Base-by-base conservation (phyloP, 768 basidiomycete species). In the Aureoboletus auriporus region DNA sequence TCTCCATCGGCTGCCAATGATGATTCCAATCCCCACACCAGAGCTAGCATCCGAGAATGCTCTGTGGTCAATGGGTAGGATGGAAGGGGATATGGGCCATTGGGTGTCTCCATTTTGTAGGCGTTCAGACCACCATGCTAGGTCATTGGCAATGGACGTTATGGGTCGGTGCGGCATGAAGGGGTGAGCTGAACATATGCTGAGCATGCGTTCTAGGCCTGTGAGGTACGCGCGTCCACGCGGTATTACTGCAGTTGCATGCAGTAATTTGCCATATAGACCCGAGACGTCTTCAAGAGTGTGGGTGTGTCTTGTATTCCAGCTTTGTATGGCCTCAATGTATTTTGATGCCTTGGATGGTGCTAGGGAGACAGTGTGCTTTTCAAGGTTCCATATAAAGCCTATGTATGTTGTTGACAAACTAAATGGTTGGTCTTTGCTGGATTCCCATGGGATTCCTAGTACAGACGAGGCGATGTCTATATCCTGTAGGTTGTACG, bases 221-320 rank as follows among this genome's bases (percentile, higher is more conserved):
- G 69, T 75, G 44, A 78, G 66, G 20, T 23, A 23, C 1, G 76
- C 70, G 0, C 69, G 59, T 8, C 63, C 67, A n/a, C 1, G 30
- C 2, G 62, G 63, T 6, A 71, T 27, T 0, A 72, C 58, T 1
- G 60, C 40, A 11, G 58, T 59, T 0, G 39, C 26, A 5, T 59
- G 58, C 1, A 58, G 31, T 0, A 60, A 27, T 13, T 60, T 60
- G 1, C 52, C 42, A 3, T 57, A 57, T 0, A 59, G n/a, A 1
- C n/a, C 0, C 3, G 47, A 11, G 1, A 60, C 34, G 1, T 60
- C 38, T 6, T 52, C n/a, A 0, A 60, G 46, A 4, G 13, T 1
- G 9, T 59, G 55, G 0, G 9, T 2, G 0, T 6, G 14, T 0
- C 29, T 2, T 0, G 7, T 5, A 0, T 3, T 0, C 55, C 57